Percentiles rank a stretch among this genome's conserved stretches.
Evolutionary conservation across 345 rosid species (phyloP).

Genomic region (Psidium friedrichsthalianum): DNA sequence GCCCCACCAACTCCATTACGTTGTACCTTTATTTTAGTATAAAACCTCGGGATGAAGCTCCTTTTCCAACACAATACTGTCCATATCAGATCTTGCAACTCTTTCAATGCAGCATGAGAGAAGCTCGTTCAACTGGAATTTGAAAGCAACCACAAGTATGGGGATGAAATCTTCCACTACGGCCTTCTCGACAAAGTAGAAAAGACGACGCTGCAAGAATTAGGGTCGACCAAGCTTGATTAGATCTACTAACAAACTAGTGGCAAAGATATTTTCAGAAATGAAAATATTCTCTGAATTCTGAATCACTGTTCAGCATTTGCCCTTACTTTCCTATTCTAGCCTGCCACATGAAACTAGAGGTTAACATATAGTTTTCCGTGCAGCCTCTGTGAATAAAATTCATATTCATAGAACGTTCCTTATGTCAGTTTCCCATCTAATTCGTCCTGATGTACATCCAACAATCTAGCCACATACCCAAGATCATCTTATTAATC

Average conservation of each 20-base stretch:
- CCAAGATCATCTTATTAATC: neutral
- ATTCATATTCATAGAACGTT: neutral
- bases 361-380: neutral
- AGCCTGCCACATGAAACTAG: neutral
- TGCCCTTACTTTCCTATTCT: neutral
- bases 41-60: conserved; percentile 21
- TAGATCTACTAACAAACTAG: neutral
- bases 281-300: neutral
- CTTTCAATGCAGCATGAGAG: conserved; percentile 12
- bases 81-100: conserved; percentile 21
- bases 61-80: conserved; percentile 13
- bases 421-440: neutral
- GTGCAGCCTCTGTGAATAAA: neutral
- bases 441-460: neutral
- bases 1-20: conserved; percentile 1
- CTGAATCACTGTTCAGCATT: neutral
- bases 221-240: neutral
- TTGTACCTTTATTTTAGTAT: conserved; percentile 6
- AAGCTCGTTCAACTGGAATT: conserved; percentile 20
- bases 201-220: conserved; percentile 30
- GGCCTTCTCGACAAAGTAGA: conserved; percentile 22
- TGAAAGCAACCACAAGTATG: conserved; percentile 22
- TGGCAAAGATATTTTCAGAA: neutral
- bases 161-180: conserved; percentile 27
- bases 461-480: neutral